Evolutionary conservation across 2,329 filamentous ascomycete species (phyloP), one percentile per base, ranked within the genome.

Genomic region (Polytolypa hystricis): DNA sequence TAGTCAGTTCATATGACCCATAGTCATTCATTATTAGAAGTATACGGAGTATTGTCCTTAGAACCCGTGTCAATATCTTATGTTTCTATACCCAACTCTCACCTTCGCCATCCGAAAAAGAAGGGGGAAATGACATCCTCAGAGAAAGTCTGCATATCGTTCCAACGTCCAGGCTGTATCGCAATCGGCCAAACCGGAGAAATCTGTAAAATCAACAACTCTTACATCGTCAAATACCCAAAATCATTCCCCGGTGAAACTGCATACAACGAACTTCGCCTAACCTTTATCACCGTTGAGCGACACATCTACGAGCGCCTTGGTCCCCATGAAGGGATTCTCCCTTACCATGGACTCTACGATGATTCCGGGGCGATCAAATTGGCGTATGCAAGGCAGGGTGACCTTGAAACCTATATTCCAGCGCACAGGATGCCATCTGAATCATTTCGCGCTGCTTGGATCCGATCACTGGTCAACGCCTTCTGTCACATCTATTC

Each of bases 271-370:
- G 26, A 42, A 6, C n/a, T 42, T 4, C 29, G 16, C 3, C 33
- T 37, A 4, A 12, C 39, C 10, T 15, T 35, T 4, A 42, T 44
- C 30, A 15, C 12, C 23, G 12, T 17, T 8, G 42, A 44, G 21
- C 18, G 40, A 34, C 33, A 26, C 17, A 47, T 47, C 18, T 47
- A 47, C 19, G 45, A 47, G 25, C 43, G 41, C 18, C 34, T 47
- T 9, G 45, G 45, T 4, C 16, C 2, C 9, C 43, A 46, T 29
- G 39, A 42, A 12, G 43, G 45, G 11, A 38, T 47, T 28, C 35
- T 47, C 23, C 10, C n/a, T 6, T 47, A 47, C 27, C 17, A 33
- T 17, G 45, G 45, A 28, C 23, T 34, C 20, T 23, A 16, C 0
- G 33, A 42, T 10, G 31, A 42, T 4, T 25, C 30, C 12, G 43